Conservation (phyloP, 225 moss, liverwort and hornwort species). For the Climacium dendroides region DNA sequence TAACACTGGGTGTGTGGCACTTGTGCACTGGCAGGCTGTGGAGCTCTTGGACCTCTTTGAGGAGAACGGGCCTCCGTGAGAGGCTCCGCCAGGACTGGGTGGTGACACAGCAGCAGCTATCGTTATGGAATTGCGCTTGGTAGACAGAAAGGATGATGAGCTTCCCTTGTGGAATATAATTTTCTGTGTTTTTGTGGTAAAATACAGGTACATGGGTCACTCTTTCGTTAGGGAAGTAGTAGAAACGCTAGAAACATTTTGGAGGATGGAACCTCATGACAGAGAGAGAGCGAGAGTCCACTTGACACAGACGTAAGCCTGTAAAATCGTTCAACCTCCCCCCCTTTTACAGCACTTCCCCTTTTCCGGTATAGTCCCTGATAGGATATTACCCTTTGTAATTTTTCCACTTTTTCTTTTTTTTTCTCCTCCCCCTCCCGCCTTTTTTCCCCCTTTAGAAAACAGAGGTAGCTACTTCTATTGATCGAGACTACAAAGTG, state of each 20-base stretch:
- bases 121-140: background rate
- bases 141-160: background rate
- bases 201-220: constrained; percentile 41
- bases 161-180: constrained; percentile 23
- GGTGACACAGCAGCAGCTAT: background rate
- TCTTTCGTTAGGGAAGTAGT: constrained; percentile 17
- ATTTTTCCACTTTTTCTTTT: background rate
- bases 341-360: background rate
- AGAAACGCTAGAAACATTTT: constrained; percentile 27
- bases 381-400: constrained; percentile 30
- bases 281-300: constrained; percentile 23
- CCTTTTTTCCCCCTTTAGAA: background rate
- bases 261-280: constrained; percentile 30
- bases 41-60: constrained; percentile 39
- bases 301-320: constrained; percentile 51
- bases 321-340: constrained; percentile 29
- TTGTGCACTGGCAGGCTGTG: constrained; percentile 24
- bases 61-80: constrained; percentile 33
- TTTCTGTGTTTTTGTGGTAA: constrained; percentile 35
- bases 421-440: too few relatives aligned
- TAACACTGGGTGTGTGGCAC: background rate
- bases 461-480: constrained; percentile 24
- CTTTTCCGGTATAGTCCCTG: constrained; percentile 19
- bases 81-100: background rate
- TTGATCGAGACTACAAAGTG: constrained; percentile 33